These are phyloP conservation scores for Cordyceps militaris DNA, from an alignment of 2,329 filamentous ascomycete species.

Conservation along the genomic window DNA sequence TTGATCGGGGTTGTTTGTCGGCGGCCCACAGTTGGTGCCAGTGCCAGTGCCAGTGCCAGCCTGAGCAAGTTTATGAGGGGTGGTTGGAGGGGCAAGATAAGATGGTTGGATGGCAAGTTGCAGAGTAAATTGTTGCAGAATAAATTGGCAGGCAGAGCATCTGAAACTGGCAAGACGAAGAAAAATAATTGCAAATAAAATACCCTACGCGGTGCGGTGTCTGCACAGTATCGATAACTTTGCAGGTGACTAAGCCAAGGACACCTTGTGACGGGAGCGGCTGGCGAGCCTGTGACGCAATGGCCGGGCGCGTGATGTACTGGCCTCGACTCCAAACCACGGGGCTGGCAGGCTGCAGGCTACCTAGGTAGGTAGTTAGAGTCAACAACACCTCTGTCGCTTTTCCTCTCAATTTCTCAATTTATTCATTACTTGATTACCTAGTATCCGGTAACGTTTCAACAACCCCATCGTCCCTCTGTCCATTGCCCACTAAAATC, in stretches of 20 bases:
- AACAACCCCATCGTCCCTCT: not conserved
- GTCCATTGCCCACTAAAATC: not conserved
- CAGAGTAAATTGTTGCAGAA: too few species aligned
- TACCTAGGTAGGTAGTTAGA: too few species aligned
- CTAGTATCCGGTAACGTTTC: too few species aligned
- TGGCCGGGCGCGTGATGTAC: constrained; percentile 7
- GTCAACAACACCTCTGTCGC: not conserved
- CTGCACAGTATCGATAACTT: not conserved
- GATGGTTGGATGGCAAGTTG: not conserved
- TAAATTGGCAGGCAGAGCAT: too few species aligned
- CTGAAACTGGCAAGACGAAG: not conserved
- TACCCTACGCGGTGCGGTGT: too few species aligned
- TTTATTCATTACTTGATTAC: too few species aligned
- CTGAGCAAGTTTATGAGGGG: not conserved
- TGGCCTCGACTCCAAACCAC: not conserved
- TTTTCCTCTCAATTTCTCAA: not conserved
- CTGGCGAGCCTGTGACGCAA: constrained; percentile 10
- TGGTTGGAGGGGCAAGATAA: not conserved
- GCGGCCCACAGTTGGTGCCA: not conserved
- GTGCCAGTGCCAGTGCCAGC: too few species aligned
- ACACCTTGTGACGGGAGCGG: constrained; percentile 4
- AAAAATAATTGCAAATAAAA: too few species aligned
- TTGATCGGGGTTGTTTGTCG: not conserved
- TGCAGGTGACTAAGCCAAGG: not conserved
- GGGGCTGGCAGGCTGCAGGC: too few species aligned